A percentile compares a stretch with the other conserved stretches of the same genome.
Evolutionary conservation across 345 rosid species (phyloP).

Genomic region (Linum lewisii): DNA sequence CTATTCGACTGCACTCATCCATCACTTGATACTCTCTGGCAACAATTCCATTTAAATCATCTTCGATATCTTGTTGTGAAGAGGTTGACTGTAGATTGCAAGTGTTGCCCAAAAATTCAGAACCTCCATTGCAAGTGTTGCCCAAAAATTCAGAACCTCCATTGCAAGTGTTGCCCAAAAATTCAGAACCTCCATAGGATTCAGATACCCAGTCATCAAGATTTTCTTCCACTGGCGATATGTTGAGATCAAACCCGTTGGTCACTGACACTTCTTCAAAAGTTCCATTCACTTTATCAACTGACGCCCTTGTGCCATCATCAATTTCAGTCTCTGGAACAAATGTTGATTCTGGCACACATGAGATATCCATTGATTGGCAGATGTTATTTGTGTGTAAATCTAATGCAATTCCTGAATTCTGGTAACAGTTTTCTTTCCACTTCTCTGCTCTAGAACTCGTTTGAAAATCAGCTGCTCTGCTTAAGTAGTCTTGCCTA

Average conservation of each 20-base stretch:
- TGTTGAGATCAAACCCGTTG: constrained; percentile 22
- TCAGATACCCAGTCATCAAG: constrained; percentile 15
- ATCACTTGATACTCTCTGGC: constrained; percentile 40
- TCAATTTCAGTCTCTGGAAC: constrained; percentile 72
- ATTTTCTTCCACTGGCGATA: constrained; percentile 25
- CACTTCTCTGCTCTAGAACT: constrained; percentile 19
- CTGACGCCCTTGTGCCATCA: constrained; percentile 31
- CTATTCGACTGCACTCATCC: constrained; percentile 88
- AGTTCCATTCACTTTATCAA: constrained; percentile 29
- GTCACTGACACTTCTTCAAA: constrained; percentile 36
- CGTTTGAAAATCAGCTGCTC: constrained; percentile 22
- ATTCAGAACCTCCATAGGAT: constrained; percentile 26
- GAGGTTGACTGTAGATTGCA: constrained; percentile 30
- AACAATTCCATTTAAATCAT: constrained; percentile 26
- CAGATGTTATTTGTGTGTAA: constrained; percentile 23
- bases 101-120: too few relatives aligned
- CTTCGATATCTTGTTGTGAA: constrained; percentile 37
- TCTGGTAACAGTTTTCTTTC: constrained; percentile 23
- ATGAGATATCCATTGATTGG: constrained; percentile 48
- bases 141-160: constrained; percentile 27
- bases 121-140: constrained; percentile 26
- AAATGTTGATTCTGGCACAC: constrained; percentile 75
- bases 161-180: constrained; percentile 28
- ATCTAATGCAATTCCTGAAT: constrained; percentile 26
- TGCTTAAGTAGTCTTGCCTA: constrained; percentile 24